Conservation (phyloP, 1,284 basidiomycete species). For the Cutaneotrichosporon cutaneum region DNA sequence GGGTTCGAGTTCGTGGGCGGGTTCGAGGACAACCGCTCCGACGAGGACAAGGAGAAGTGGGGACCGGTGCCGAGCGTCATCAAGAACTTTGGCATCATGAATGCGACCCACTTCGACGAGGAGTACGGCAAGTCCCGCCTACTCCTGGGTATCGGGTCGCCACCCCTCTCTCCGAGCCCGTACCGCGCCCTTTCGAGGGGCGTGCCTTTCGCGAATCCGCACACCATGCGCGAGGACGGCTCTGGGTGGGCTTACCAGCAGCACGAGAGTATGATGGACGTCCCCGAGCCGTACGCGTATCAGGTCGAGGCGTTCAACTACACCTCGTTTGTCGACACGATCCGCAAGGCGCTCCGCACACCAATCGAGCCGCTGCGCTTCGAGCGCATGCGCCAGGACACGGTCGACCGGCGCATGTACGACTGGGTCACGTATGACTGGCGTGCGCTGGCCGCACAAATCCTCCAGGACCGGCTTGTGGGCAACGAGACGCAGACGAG, state of each 20-base stretch:
- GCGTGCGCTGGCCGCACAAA: slow-evolving; percentile 24
- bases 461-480: slow-evolving; percentile 24
- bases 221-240: not conserved
- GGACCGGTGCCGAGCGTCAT: slow-evolving; percentile 22
- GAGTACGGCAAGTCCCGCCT: slow-evolving; percentile 20
- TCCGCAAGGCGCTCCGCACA: slow-evolving; percentile 22
- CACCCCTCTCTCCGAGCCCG: slow-evolving; percentile 25
- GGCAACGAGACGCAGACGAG: slow-evolving; percentile 26
- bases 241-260: not conserved
- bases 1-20: slow-evolving; percentile 33
- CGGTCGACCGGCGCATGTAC: slow-evolving; percentile 21
- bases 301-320: slow-evolving; percentile 27
- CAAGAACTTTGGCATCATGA: slow-evolving; percentile 25
- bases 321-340: slow-evolving; percentile 22
- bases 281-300: slow-evolving; percentile 24
- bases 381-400: slow-evolving; percentile 16
- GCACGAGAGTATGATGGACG: slow-evolving; percentile 6
- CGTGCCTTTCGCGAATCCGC: slow-evolving; percentile 19
- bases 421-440: slow-evolving; percentile 30
- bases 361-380: slow-evolving; percentile 23
- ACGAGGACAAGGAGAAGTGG: slow-evolving; percentile 8
- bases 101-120: slow-evolving; percentile 17
- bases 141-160: slow-evolving; percentile 31
- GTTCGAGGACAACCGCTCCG: slow-evolving; percentile 19
- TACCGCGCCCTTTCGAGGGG: slow-evolving; percentile 17